Evolutionary conservation across 495 filamentous ascomycete species (phyloP), one percentile per base, ranked within the genome.

Genomic region (Evansstolkia leycettana): DNA sequence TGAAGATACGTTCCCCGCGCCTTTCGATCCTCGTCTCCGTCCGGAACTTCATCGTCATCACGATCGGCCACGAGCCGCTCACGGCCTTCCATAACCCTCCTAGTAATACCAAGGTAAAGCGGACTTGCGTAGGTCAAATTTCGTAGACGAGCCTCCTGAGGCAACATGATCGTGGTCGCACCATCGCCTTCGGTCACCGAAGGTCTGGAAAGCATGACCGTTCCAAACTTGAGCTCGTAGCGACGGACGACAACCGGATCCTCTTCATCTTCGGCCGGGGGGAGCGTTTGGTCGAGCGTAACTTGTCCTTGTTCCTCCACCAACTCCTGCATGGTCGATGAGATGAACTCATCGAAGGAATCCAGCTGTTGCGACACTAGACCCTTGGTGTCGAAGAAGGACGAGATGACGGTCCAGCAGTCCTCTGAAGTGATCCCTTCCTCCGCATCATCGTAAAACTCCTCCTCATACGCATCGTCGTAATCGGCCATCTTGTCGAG

Each of bases 331-430:
- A 96, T 88, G 0, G 90, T 94, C 2, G 80, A 84, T 23, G 75
- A 73, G 31, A 89, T 81, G 51, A 99, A 99, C 51, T 95, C 87
- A 63, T 99, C 83, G 66, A 94, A 99, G 2, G 90, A 99, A 55
- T 96, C 88, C 39, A 96, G 73, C 63, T 99, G 90, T 55, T 96
- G 92, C 2, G 92, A 93, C 8, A 96, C 92, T 14, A 99, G 73
- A 47, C 92, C 89, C 62, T 95, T 95, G 30, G 68, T 65, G 40
- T 94, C 85, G 62, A 99, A 96, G 65, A 95, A 96, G 1, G 92
- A 80, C 17, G 81, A 82, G 52, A 99, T 94, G 49, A 96, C 92
- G 30, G 80, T 80, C 90, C 90, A 99, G 62, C 84, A 92, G 55
- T 96, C 90, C 60, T 96, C 90, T 28, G 88, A 84, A 25, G 65